phyloP scores from a whole-genome alignment of 768 basidiomycete species.

The Rhodotorula kratochvilovae region DNA sequence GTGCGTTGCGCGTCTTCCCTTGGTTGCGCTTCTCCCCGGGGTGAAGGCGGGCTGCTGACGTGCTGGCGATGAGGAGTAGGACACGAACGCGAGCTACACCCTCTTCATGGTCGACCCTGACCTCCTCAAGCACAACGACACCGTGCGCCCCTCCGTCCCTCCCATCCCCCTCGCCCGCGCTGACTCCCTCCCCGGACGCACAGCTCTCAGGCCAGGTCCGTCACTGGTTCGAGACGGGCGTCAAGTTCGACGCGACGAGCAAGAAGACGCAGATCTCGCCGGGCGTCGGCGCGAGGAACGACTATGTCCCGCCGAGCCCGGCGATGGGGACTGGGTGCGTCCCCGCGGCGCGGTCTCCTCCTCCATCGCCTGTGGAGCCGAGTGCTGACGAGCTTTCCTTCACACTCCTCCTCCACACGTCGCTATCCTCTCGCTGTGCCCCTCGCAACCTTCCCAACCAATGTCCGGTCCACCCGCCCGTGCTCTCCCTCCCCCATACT shows the following conservation, averaged over 20 bases:
- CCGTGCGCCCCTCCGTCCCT: neutral
- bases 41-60: neutral
- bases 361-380: too few species aligned
- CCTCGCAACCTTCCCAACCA: too few species aligned
- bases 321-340: constrained; percentile 7
- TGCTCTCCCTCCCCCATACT: too few species aligned
- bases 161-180: neutral
- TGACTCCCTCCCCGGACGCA: neutral
- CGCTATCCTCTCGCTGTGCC: too few species aligned
- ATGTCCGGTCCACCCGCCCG: too few species aligned
- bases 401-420: neutral
- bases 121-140: constrained; percentile 9
- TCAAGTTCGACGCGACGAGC: constrained; percentile 23
- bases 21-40: too few species aligned
- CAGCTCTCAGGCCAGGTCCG: constrained; percentile 14
- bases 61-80: neutral
- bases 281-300: neutral
- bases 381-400: neutral
- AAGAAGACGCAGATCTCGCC: neutral
- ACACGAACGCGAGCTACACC: constrained; percentile 14
- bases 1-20: neutral
- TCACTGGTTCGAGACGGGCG: constrained; percentile 18
- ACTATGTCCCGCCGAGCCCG: constrained; percentile 16
- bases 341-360: too few species aligned
- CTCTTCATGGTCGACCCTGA: constrained; percentile 24